Evolutionary conservation across 1,284 basidiomycete genomes (phyloP), one percentile per base, ranked within the genome.

Genomic region (Cryptococcus amylolentus): DNA sequence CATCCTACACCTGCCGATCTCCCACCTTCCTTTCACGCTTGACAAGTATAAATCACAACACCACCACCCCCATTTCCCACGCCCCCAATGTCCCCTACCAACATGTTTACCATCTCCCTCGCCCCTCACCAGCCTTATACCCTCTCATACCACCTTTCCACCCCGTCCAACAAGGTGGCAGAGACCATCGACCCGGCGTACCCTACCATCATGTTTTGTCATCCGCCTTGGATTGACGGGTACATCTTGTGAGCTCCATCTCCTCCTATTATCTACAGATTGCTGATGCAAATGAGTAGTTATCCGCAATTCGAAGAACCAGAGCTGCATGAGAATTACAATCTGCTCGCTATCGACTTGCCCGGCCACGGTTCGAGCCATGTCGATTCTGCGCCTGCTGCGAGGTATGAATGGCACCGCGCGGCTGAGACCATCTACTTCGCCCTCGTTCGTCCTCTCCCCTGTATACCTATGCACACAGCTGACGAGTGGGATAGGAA

Each of bases 291-390:
- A 14, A 26, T 20, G 9, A 31, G n/a, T 45, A 69, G 67, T 52
- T 69, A 69, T 52, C 67, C 67, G 0, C 67, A 69, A 51, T 63
- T 55, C 18, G 65, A 69, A 16, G 67, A 69, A 57, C 58, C 65
- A 5, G 47, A 60, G 9, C 62, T 69, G 9, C 39, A 54, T 28
- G 58, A 62, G 49, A 54, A 62, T 12, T 66, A 60, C 58, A 69
- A 69, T 54, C 57, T 67, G 16, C 44, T 69, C 16, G 52, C 62
- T 1, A 60, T 69, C 37, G 67, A 69, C 52, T 38, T 57, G 31
- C 60, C 66, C 7, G 67, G 62, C 1, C 67, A 67, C 50, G 67
- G 67, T 3, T 50, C 54, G 3, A 60, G 64, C 3, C 41, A 31
- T n/a, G 59, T 58, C 5, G 38, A 40, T 3, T 41, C 31, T 5